Evolutionary conservation across 148 eudicot genomes (phyloP), one percentile per base, ranked within the genome.

Genomic region (Agrostemma githago): DNA sequence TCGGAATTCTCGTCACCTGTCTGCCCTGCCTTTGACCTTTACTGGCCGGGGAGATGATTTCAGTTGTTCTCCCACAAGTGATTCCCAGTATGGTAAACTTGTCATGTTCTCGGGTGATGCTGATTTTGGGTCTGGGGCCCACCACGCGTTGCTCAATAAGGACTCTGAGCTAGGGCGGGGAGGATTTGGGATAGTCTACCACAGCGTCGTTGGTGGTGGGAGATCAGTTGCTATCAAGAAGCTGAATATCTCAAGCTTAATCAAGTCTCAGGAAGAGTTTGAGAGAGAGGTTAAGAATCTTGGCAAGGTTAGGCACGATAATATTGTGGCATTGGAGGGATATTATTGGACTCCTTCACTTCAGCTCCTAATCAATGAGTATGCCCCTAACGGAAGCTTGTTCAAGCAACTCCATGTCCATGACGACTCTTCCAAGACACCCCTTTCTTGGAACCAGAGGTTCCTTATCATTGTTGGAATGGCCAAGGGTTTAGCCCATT

Each of bases 91-190:
- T 68, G 98, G 98, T 34, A 93, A 93, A 80, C 91, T 93, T 68
- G 98, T 93, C n/a, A 88, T 93, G 97, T 91, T 93, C 71, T 85
- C 95, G 2, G 89, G 91, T 66, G 91, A 91, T 14, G 87, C 88
- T 68, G 93, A 85, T 63, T 91, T 93, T 71, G 91, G 79, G 4
- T 46, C 76, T 8, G 97, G 97, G 76, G 84, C 89, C 48, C 84
- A 91, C 48, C 84, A 91, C 5, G 88, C 89, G 8, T 82, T 93
- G 37, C 95, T 93, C 17, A 87, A 83, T 62, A 93, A 91, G 74
- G 88, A 90, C 8, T 81, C 85, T 66, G 96, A 91, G 80, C 73
- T 91, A 12, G 96, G 96, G 48, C 91, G 91, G 42, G 96, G 96
- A 20, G 98, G 98, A 42, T 93, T 93, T 54, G 98, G 98, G 26